Evolutionary conservation across 176 grass and related monocot species (phyloP).

Genomic region (Chloris gayana): DNA sequence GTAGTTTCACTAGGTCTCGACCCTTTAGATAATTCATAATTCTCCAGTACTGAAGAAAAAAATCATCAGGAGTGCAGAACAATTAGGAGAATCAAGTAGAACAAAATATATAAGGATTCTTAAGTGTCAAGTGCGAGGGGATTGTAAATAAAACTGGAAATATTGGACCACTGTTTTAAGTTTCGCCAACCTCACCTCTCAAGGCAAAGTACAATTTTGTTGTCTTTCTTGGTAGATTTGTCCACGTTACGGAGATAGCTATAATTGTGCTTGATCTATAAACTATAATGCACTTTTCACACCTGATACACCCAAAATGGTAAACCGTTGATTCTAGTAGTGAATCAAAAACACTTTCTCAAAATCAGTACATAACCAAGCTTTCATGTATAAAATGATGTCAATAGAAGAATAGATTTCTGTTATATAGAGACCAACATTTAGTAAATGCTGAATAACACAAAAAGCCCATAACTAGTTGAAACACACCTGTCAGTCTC

Average conservation of each 20-base stretch:
- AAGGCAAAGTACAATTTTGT: slow-evolving; percentile 75
- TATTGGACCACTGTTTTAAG: background rate
- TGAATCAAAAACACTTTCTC: background rate
- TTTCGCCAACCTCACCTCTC: slow-evolving; percentile 55
- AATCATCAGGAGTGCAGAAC: background rate
- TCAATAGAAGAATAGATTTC: background rate
- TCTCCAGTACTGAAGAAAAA: slow-evolving; percentile 68
- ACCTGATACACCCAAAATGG: background rate
- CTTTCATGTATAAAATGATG: background rate
- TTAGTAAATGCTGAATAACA: slow-evolving; percentile 11
- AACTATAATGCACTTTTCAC: background rate
- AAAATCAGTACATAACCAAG: background rate
- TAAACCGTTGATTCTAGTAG: background rate
- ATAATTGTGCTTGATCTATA: background rate
- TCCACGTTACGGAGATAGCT: slow-evolving; percentile 83
- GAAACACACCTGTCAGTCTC: background rate
- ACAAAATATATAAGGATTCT: background rate
- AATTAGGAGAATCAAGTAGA: background rate
- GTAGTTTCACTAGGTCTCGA: slow-evolving; percentile 58
- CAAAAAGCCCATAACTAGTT: background rate
- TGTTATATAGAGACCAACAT: background rate
- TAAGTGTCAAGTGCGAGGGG: background rate
- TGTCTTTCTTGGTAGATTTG: slow-evolving; percentile 65
- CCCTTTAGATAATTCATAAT: slow-evolving; percentile 69
- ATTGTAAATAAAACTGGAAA: slow-evolving; percentile 1